phyloP scores from a whole-genome alignment of 176 grass and related monocot genomes.

The Leersia perrieri region DNA sequence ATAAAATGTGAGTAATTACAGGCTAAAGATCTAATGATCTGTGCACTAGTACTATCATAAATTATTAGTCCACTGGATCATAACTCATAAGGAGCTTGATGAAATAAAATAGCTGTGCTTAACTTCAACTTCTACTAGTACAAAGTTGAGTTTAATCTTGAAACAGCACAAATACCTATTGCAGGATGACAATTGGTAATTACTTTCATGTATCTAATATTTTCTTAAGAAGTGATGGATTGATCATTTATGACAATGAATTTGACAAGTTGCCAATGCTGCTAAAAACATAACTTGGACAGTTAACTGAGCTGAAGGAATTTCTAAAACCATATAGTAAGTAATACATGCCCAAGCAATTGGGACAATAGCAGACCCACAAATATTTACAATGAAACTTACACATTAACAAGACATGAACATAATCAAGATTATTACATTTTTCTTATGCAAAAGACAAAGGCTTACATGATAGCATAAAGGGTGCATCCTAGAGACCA shows the following conservation, averaged over 20 bases:
- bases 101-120: slow-evolving; percentile 6
- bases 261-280: background rate
- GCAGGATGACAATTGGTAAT: background rate
- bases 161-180: background rate
- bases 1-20: background rate
- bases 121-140: background rate
- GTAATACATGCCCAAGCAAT: background rate
- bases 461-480: slow-evolving; percentile 87
- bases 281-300: background rate
- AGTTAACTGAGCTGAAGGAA: background rate
- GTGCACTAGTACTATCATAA: background rate
- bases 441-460: slow-evolving; percentile 1
- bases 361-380: background rate
- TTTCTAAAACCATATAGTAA: background rate
- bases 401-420: background rate
- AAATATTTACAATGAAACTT: background rate
- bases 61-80: background rate
- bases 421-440: background rate
- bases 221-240: background rate
- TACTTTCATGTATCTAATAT: background rate
- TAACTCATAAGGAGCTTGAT: background rate
- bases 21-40: background rate
- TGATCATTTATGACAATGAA: background rate
- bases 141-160: background rate
- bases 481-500: slow-evolving; percentile 95